A percentile compares a stretch with the other conserved stretches of the same genome.
Evolutionary conservation across 768 basidiomycete genomes (phyloP).

Genomic region (Podaxis mareebaensis): DNA sequence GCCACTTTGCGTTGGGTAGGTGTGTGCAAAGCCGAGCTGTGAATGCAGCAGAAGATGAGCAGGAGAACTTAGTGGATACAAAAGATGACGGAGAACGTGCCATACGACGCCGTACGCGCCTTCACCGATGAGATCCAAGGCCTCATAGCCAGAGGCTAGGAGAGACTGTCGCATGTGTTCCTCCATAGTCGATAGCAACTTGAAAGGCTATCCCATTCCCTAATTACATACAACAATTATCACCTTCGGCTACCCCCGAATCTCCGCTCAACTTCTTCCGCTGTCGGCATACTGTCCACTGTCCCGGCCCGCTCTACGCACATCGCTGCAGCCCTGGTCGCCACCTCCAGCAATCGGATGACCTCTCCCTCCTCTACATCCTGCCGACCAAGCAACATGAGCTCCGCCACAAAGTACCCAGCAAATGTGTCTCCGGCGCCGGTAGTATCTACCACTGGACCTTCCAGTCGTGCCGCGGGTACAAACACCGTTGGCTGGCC

Average conservation of each 20-base stretch:
- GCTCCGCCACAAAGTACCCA: conserved; percentile 56
- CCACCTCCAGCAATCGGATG: conserved; percentile 34
- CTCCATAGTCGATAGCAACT: conserved; percentile 20
- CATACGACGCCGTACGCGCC: conserved; percentile 95
- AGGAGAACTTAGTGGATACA: background rate
- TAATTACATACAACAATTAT: conserved; percentile 18
- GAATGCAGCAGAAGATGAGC: conserved; percentile 20
- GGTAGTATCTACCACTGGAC: conserved; percentile 50
- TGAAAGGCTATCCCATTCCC: conserved; percentile 7
- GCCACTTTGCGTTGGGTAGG: conserved; percentile 85
- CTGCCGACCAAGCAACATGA: conserved; percentile 44
- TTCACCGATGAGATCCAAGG: conserved; percentile 87
- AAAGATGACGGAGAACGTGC: conserved; percentile 26
- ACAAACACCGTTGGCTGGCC: conserved; percentile 35
- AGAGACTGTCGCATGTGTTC: conserved; percentile 42
- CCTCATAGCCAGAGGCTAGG: conserved; percentile 61
- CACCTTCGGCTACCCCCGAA: conserved; percentile 16
- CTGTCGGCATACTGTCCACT: conserved; percentile 55
- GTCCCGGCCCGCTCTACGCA: conserved; percentile 60
- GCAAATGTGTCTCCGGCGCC: conserved; percentile 69
- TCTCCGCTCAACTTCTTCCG: conserved; percentile 36
- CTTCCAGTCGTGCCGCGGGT: conserved; percentile 48
- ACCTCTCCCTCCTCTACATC: conserved; percentile 34
- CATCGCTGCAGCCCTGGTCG: conserved; percentile 58
- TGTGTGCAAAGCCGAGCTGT: conserved; percentile 73